Conservation (phyloP, 2,329 filamentous ascomycete genomes). For the Stagonosporopsis rhizophila region DNA sequence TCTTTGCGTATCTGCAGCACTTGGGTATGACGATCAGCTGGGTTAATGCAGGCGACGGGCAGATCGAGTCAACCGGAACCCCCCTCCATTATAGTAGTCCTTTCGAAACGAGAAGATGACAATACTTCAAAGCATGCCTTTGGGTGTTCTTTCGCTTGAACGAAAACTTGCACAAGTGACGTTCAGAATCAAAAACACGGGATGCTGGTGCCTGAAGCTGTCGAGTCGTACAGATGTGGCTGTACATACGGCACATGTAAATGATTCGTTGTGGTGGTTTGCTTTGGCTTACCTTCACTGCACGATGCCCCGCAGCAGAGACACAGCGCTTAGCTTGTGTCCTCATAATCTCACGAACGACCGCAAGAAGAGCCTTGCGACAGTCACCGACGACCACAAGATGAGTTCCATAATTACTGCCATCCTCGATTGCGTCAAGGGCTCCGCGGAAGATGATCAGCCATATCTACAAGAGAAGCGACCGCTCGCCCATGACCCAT, state of each 20-base stretch:
- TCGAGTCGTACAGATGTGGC: not conserved
- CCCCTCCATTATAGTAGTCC: not conserved
- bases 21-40: constrained; percentile 45
- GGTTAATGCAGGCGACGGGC: not conserved
- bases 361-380: not conserved
- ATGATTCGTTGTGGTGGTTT: not conserved
- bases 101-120: not conserved
- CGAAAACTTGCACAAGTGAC: too few species aligned
- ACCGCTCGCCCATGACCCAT: constrained; percentile 1
- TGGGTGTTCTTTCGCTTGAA: not conserved
- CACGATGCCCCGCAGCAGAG: constrained; percentile 3
- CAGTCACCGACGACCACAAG: not conserved
- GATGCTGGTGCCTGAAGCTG: not conserved
- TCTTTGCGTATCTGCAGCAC: constrained; percentile 53
- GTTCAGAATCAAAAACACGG: not conserved
- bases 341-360: not conserved
- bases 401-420: constrained; percentile 4
- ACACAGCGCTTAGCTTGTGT: constrained; percentile 5
- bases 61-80: not conserved
- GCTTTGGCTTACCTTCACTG: not conserved
- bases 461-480: constrained; percentile 25
- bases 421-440: constrained; percentile 1
- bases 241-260: not conserved
- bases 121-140: too few species aligned
- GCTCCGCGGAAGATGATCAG: not conserved